phyloP scores from a whole-genome alignment of 2,329 filamentous ascomycete genomes.

The Scytalidium lignicola region DNA sequence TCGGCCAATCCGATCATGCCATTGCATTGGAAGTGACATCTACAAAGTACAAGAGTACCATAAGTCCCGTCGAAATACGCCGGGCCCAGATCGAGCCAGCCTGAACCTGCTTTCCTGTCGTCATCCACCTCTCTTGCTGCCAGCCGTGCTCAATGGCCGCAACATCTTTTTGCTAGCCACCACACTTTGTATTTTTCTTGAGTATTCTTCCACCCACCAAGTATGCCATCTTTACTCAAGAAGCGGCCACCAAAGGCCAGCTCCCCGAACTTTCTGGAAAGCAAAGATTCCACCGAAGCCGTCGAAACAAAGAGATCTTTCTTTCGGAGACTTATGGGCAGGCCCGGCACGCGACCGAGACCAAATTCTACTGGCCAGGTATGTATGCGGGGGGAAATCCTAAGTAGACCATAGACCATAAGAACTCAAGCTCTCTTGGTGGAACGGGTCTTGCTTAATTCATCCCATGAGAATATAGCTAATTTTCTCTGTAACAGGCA shows the following conservation, averaged over 20 bases:
- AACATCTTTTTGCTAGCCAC: too few relatives aligned
- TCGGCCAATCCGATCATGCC: background rate
- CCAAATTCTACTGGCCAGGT: background rate
- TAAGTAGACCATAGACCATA: too few relatives aligned
- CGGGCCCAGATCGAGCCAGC: background rate
- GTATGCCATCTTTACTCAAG: background rate
- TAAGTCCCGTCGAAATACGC: background rate
- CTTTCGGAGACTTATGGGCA: constrained; percentile 27
- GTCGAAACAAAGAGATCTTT: constrained; percentile 25
- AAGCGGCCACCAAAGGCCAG: background rate
- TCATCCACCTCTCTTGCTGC: too few relatives aligned
- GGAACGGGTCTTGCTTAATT: too few relatives aligned
- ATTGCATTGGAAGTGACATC: background rate
- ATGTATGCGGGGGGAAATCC: too few relatives aligned
- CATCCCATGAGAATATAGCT: background rate
- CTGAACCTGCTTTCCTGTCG: background rate
- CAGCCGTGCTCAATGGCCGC: too few relatives aligned
- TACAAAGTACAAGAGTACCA: too few relatives aligned
- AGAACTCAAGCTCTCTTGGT: too few relatives aligned
- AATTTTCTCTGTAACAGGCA: background rate
- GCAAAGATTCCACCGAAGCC: constrained; percentile 17
- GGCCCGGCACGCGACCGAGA: constrained; percentile 8
- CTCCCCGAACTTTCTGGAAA: background rate
- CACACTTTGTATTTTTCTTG: too few relatives aligned
- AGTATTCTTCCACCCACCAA: background rate